Base-by-base conservation (phyloP, 2,329 filamentous ascomycete species). In the Apiospora arundinis region DNA sequence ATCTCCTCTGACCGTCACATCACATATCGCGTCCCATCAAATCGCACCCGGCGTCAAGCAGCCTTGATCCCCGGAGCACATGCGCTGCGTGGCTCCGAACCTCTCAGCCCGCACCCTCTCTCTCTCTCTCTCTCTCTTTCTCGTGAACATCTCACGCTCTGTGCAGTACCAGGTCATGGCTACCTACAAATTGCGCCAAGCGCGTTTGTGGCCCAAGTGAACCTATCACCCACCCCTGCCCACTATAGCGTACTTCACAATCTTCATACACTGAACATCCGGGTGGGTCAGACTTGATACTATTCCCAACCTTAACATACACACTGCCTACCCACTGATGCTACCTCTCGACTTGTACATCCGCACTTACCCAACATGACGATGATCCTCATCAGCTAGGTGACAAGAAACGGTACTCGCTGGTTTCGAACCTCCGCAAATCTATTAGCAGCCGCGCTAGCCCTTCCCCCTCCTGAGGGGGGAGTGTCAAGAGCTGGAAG, bases 261-360 rank as follows among this genome's bases (percentile, higher is more conserved):
- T 14, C 56, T 63, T 63, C 32, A 37, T n/a, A 40, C 56, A n/a
- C 32, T 37, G 32, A 32, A 63, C 32, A 28, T 28, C 32, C 4
- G 52, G 8, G 56, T 63, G 56, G 56, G 56, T 63, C 56, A 63
- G 32, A 63, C 56, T 63, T 63, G 56, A n/a, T 63, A 63, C 56
- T 63, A 63, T 63, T 63, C 56, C 56, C 56, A 63, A 63, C 56
- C 56, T 63, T 63, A 63, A 63, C 32, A 63, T 14, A 18, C 44
- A 18, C 52, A 40, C 52, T 63, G 52, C 52, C 56, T 11, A 11
- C 52, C 25, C n/a, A 32, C 52, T 3, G 12, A 18, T 37, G 23
- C 52, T 2, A 52, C 48, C 48, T 25, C 21, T 23, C n/a, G 11
- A 2, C 28, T 7, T 21, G 52, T 60, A 32, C 56, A 32, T 60